Evolutionary conservation across 805 yeast genomes (phyloP), one percentile per base, ranked within the genome.

Genomic region (Clavispora carvajalis): DNA sequence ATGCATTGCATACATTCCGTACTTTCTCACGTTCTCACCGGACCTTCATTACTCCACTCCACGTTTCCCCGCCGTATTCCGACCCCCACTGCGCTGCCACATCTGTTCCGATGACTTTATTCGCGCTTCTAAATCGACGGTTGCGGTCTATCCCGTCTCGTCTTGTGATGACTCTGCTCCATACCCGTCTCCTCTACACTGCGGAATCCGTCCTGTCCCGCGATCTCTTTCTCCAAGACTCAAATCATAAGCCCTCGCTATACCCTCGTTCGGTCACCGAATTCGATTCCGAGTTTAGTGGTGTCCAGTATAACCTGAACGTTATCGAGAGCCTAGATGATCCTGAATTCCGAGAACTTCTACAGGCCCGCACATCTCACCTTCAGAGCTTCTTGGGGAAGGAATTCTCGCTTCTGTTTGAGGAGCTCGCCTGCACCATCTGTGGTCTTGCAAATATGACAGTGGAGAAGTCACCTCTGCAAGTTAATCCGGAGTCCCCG

Each of bases 401-500:
- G 2, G 47, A 46, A n/a, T 52, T 59, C 18, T 51, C 51, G 9
- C 44, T 62, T 9, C 56, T 46, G 52, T 38, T 54, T 10, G 44
- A 49, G 21, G 71, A 66, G 39, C 53, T 50, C 8, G 24, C 58
- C 5, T 40, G 57, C 23, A 51, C 65, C 2, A 33, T 63, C 5
- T 57, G 62, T 44, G 72, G 71, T 0, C 45, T 54, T 15, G 51
- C 65, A 28, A 53, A 59, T 17, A 43, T 57, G n/a, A n/a, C n/a
- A n/a, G n/a, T n/a, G n/a, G n/a, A n/a, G 26, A 24, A 2, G 10
- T 10, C 26, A 24, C 26, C 26, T 11, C 13, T 5, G 26, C n/a
- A n/a, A n/a, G 12, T 10, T 23, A n/a, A n/a, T n/a, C 25, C 11
- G 25, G 25, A 23, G n/a, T n/a, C n/a, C 25, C 29, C 5, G 8